Evolutionary conservation across 306 rosid species (phyloP), one percentile per base, ranked within the genome.

Genomic region (Vigna hirtella): DNA sequence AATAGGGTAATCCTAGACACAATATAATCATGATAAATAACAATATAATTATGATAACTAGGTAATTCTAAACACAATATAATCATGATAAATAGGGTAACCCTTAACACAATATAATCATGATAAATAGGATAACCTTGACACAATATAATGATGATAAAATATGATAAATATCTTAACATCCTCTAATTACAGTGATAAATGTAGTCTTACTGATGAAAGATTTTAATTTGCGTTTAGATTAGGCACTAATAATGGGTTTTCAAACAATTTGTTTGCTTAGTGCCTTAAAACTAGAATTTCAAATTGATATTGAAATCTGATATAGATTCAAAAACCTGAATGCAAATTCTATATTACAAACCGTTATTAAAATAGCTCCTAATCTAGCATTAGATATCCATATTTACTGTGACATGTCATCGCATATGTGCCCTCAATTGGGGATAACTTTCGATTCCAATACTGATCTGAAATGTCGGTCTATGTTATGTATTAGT

Each of bases 241-340:
- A 2, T 55, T 18, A 18, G 30, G 30, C 28, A 53, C 28, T 53
- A 18, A 17, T 18, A 2, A 8, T 17, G 13, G 28, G 12, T 18
- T 53, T 18, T 18, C 59, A 18, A 18, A 28, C 59, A 53, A 17
- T 4, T 13, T 53, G 28, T 18, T 53, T 18, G 13, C 5, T 18
- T 53, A 53, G 59, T 53, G 59, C 59, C 59, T 53, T 24, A 53
- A 48, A 13, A 53, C 28, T 53, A 53, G 4, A 53, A 53, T 53
- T 53, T 18, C 59, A 53, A 53, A 17, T 18, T 53, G 14, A 17
- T 52, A 17, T 52, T 51, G 2, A 2, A 17, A 52, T 52, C 26
- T n/a, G 26, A 50, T 50, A 18, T 53, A 53, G 20, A 18, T 53
- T 53, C 59, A 53, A 53, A 53, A 53, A 15, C 20, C 18, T 49